These are phyloP conservation scores for Neospermospora avenae DNA, from an alignment of 2,329 filamentous ascomycete species.

Conservation along the genomic window DNA sequence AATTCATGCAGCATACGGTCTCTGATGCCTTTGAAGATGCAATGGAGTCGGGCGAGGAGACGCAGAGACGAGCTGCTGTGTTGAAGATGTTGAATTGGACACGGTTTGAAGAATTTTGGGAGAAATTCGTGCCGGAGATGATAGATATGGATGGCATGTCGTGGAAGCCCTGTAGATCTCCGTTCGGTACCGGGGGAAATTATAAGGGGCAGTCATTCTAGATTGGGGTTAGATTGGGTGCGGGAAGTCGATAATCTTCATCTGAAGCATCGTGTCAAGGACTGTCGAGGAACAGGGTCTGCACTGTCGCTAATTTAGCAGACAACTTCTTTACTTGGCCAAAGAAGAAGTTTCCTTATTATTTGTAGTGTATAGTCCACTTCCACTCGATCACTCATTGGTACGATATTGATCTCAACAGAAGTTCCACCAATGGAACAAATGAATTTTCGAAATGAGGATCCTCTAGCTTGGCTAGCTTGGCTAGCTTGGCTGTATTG, in stretches of 20 bases:
- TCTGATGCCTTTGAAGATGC: constrained; percentile 1
- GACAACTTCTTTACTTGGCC: too few species aligned
- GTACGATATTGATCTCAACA: too few species aligned
- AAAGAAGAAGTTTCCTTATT: too few species aligned
- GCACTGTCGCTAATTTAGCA: too few species aligned
- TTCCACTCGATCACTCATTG: too few species aligned
- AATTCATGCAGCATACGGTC: constrained; percentile 4
- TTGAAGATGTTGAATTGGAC: constrained; percentile 5
- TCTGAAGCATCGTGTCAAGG: too few species aligned
- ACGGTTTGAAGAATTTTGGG: not conserved
- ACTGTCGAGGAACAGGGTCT: too few species aligned
- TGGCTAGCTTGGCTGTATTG: not conserved
- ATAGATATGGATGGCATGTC: not conserved
- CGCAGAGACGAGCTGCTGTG: not conserved
- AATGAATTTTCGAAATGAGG: too few species aligned
- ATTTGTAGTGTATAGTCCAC: too few species aligned
- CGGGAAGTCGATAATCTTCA: too few species aligned
- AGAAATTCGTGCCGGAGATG: constrained; percentile 2
- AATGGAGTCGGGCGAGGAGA: constrained; percentile 1
- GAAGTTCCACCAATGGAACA: too few species aligned
- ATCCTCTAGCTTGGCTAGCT: not conserved
- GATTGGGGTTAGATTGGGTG: not conserved
- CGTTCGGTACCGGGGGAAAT: not conserved
- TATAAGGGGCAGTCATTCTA: not conserved
- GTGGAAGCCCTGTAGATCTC: not conserved